Evolutionary conservation across 257 asterid species (phyloP), one percentile per base, ranked within the genome.

Genomic region (Scutellaria barbata): DNA sequence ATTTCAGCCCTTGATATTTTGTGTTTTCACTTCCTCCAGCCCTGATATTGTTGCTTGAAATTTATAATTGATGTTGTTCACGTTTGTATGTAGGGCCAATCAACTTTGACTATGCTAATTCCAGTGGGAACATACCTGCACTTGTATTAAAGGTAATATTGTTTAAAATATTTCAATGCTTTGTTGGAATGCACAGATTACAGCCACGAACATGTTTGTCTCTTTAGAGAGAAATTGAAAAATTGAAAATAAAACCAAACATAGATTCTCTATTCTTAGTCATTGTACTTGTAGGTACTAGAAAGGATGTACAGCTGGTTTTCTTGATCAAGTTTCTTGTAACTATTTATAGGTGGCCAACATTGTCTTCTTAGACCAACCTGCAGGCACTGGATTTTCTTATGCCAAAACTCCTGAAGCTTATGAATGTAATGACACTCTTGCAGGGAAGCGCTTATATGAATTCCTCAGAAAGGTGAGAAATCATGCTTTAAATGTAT

Each of bases 351-450:
- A 82, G 86, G 80, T 73, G 50, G 77, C 80, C 63, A 82, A 65
- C 73, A 64, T 76, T 41, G 55, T 82, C 9, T 76, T 79, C 10
- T 0, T 79, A 22, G 86, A 82, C 54, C 80, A 77, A 48, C 86
- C 81, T 63, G 80, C 39, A 0, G 80, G 86, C 65, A 54, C 78
- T 11, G 84, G 86, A 35, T 82, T 64, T 58, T 82, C 86, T 10
- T 79, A 82, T 74, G 74, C 76, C 20, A 69, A 50, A 45, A 73
- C 76, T 57, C 6, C 10, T 47, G 60, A 74, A 51, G 74, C 74
- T 57, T 79, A 56, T 53, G 3, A 57, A 57, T 12, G 51, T 3
- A 82, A 45, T 20, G 77, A 74, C 33, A 79, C 72, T 2, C 53
- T 35, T 9, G 43, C 81, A 18, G 81, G 66, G 25, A 5, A 1